Percentiles rank a stretch among this genome's conserved stretches.
These are phyloP conservation scores for Cytospora piceicola DNA, from an alignment of 2,329 filamentous ascomycete genomes.

Conservation along the genomic window DNA sequence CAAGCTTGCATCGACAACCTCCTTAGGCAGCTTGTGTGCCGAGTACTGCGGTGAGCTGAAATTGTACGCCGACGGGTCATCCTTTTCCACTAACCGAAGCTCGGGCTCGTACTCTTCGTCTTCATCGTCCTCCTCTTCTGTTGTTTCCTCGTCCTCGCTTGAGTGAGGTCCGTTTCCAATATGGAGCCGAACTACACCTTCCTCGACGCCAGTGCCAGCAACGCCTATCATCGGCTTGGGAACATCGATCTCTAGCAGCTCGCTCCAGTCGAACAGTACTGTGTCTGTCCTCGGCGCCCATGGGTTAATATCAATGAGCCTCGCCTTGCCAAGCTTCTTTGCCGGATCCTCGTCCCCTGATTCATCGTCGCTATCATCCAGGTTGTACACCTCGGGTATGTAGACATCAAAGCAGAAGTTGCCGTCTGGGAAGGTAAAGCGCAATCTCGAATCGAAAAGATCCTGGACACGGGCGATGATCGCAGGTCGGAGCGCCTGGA, in stretches of 20 bases:
- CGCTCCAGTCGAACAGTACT: constrained; percentile 85
- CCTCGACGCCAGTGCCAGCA: constrained; percentile 40
- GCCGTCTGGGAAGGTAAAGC: constrained; percentile 78
- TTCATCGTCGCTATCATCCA: constrained; percentile 37
- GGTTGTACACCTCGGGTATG: constrained; percentile 65
- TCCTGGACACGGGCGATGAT: constrained; percentile 70
- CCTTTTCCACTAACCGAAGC: constrained; percentile 77
- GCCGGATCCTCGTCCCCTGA: constrained; percentile 52
- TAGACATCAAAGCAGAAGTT: constrained; percentile 94
- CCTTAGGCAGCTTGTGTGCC: constrained; percentile 91
- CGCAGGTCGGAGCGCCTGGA: constrained; percentile 64
- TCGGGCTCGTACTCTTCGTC: constrained; percentile 70
- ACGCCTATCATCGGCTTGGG: constrained; percentile 60
- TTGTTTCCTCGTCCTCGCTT: constrained; percentile 42
- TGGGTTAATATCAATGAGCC: constrained; percentile 92
- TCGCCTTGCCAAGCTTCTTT: constrained; percentile 70
- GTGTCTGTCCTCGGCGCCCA: constrained; percentile 91
- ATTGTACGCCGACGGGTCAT: constrained; percentile 87
- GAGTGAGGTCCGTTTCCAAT: constrained; percentile 38
- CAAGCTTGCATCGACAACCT: constrained; percentile 77
- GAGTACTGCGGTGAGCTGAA: constrained; percentile 88
- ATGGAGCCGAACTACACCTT: constrained; percentile 29
- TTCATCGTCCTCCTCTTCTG: constrained; percentile 46
- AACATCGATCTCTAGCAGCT: constrained; percentile 75
- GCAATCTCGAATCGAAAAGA: constrained; percentile 77